Evolutionary conservation across 2,329 filamentous ascomycete species (phyloP).

Genomic region (Diplodia scrobiculata): DNA sequence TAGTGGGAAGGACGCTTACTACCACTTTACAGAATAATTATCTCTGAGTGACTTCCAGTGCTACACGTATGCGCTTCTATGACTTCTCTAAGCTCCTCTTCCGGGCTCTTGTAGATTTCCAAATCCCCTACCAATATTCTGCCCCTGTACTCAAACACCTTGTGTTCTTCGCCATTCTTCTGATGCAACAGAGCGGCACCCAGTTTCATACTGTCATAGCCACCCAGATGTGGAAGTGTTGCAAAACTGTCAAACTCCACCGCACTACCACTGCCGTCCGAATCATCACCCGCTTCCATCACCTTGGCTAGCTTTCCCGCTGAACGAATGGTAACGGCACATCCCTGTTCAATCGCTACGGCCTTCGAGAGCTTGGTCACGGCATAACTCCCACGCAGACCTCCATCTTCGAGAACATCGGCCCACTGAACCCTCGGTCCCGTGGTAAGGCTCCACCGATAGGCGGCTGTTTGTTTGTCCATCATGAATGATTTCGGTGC

Average conservation of each 20-base stretch:
- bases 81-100: not conserved
- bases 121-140: not conserved
- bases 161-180: not conserved
- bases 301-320: not conserved
- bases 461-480: no score
- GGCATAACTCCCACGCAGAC: not conserved
- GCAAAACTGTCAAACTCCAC: not conserved
- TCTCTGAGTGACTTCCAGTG: no score
- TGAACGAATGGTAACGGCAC: not conserved
- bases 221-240: no score
- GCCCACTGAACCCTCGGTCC: not conserved
- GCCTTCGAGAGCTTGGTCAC: not conserved
- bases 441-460: not conserved
- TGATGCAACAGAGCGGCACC: not conserved
- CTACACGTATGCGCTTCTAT: not conserved
- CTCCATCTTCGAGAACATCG: not conserved
- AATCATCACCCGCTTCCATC: not conserved
- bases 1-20: no score
- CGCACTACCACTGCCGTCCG: not conserved
- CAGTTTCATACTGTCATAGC: not conserved
- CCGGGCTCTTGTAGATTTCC: not conserved
- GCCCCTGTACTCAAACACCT: not conserved
- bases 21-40: no score
- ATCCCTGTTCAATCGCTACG: not conserved
- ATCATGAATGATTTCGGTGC: no score